Evolutionary conservation across 1,284 basidiomycete genomes (phyloP), one percentile per base, ranked within the genome.

Genomic region (Cryptococcus sp.): DNA sequence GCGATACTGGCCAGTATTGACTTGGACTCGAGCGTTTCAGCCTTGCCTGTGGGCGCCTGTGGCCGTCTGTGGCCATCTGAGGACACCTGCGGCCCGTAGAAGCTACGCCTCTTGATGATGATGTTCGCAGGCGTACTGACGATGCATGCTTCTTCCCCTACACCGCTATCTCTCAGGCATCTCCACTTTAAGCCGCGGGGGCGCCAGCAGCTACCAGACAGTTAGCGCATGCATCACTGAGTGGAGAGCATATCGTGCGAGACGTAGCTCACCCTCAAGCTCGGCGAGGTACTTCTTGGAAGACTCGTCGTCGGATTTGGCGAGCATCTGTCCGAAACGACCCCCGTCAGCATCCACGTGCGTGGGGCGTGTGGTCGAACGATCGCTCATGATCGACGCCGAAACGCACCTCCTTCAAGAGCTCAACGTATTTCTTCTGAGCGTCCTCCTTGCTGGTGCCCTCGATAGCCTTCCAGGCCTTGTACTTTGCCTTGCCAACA

Each of bases 381-480:
- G 12, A 6, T n/a, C 40, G 4, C 4, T 12, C 40, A 43, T 3
- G 9, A 11, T 18, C n/a, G 37, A 36, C 9, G 18, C 4, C 8
- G 12, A 15, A 15, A 78, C 84, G 68, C 63, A 89, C 91, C 79
- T 81, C 79, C 63, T 86, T 66, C 63, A 95, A 81, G 64, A 84
- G 83, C 55, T 83, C 81, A 58, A 93, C 87, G 69, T 94, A 95
- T 69, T 83, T 80, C 50, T 76, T 72, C 77, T 82, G 78, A 15
- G 89, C 89, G 0, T 85, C 85, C 68, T 90, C 88, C 76, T 83
- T 82, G 52, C 83, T 81, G 39, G 78, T 83, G 36, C 86, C 90
- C 77, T 91, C 82, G 60, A 88, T 81, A n/a, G 69, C 73, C 46
- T 85, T 83, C 89, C 91, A 94, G n/a, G 91, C 91, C 72, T 90